A percentile compares a stretch with the other conserved stretches of the same genome.
Evolutionary conservation across 768 basidiomycete species (phyloP).

Genomic region (Daedalea quercina): DNA sequence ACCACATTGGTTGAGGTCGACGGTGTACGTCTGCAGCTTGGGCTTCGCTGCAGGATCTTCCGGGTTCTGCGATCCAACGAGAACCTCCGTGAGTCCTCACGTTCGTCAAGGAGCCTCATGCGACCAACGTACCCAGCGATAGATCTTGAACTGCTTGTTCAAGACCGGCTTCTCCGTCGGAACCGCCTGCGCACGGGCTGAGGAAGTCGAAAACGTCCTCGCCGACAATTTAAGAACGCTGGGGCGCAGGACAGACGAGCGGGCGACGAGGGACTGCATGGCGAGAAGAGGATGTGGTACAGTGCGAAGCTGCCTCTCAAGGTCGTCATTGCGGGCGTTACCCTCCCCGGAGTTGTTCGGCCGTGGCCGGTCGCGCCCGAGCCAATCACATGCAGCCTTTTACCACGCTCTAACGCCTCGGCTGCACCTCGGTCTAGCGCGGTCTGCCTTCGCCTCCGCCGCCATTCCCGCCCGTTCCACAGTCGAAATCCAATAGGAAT

Average conservation of each 20-base stretch:
- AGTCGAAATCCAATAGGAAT: no score
- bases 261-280: slow-evolving; percentile 7
- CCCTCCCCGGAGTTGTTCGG: slow-evolving; percentile 2
- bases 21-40: slow-evolving; percentile 79
- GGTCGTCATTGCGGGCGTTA: not conserved
- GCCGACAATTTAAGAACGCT: slow-evolving; percentile 1
- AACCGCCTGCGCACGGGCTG: slow-evolving; percentile 30
- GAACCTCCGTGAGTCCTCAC: not conserved
- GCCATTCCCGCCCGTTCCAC: no score
- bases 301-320: not conserved
- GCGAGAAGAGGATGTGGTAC: not conserved
- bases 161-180: slow-evolving; percentile 62
- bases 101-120: not conserved
- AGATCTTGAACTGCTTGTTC: slow-evolving; percentile 96
- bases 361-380: slow-evolving; percentile 1
- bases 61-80: slow-evolving; percentile 52
- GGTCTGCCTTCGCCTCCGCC: no score
- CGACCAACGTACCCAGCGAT: slow-evolving; percentile 77
- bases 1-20: slow-evolving; percentile 91
- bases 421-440: no score
- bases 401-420: not conserved
- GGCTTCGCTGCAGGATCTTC: slow-evolving; percentile 93
- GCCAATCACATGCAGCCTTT: slow-evolving; percentile 1
- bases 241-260: not conserved
- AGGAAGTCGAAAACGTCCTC: slow-evolving; percentile 26